These are phyloP conservation scores for Talaromyces wortmannii DNA, from an alignment of 495 filamentous ascomycete species.

Conservation along the genomic window DNA sequence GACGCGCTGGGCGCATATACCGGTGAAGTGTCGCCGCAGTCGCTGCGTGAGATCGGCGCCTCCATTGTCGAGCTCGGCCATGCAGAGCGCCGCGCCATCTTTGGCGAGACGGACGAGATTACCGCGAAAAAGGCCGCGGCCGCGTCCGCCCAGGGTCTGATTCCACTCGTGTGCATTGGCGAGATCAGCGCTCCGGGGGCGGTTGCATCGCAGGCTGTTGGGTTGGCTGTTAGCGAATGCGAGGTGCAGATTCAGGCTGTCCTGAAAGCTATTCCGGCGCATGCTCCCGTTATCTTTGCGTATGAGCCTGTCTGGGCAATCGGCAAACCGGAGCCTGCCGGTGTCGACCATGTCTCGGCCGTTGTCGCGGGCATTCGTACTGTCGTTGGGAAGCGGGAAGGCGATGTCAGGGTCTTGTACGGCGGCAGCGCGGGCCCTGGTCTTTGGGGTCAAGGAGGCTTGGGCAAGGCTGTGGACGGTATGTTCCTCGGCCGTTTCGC, in stretches of 20 bases:
- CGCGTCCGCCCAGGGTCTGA: conserved; percentile 57
- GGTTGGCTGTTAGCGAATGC: conserved; percentile 57
- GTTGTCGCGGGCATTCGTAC: conserved; percentile 58
- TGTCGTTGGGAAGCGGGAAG: conserved; percentile 32
- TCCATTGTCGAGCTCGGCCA: conserved; percentile 72
- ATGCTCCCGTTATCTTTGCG: conserved; percentile 68
- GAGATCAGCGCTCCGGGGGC: conserved; percentile 47
- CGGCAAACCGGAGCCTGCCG: conserved; percentile 65
- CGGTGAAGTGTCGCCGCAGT: conserved; percentile 65
- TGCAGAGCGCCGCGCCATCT: conserved; percentile 63
- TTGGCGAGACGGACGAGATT: conserved; percentile 61
- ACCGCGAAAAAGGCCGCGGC: conserved; percentile 62
- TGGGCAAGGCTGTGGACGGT: conserved; percentile 68
- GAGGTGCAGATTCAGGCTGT: conserved; percentile 54
- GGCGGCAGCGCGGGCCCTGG: conserved; percentile 77
- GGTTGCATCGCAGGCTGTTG: conserved; percentile 44
- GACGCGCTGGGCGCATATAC: conserved; percentile 61
- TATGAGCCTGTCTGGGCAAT: conserved; percentile 93
- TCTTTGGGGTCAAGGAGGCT: conserved; percentile 49
- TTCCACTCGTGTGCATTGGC: conserved; percentile 75
- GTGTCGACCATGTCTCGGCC: conserved; percentile 59
- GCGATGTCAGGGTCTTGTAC: conserved; percentile 61
- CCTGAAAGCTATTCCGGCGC: conserved; percentile 45
- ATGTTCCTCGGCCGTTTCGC: conserved; percentile 79
- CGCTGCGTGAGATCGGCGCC: conserved; percentile 57